Percentiles rank a stretch among this genome's conserved stretches.
Conservation (phyloP, 2,329 filamentous ascomycete genomes). For the Fusarium azukiicola region DNA sequence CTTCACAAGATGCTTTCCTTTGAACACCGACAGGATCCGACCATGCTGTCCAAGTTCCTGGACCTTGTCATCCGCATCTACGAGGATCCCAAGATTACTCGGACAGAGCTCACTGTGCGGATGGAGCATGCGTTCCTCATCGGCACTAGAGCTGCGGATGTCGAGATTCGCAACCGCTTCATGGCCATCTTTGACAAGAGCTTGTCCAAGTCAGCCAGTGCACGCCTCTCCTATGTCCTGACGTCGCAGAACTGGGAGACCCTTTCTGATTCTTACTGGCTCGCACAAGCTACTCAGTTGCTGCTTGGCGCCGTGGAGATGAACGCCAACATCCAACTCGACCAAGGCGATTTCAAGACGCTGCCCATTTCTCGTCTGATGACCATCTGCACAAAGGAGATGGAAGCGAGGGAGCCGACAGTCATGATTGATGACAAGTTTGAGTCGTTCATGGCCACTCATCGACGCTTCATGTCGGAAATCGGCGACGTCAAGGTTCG, state of each 20-base stretch:
- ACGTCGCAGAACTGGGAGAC: conserved; percentile 98
- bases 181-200: conserved; percentile 98
- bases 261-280: conserved; percentile 96
- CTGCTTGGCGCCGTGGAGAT: conserved; percentile 95
- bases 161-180: conserved; percentile 98
- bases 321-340: conserved; percentile 88
- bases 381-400: conserved; percentile 87
- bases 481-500: conserved; percentile 92
- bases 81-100: conserved; percentile 96
- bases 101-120: conserved; percentile 96
- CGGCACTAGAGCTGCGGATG: conserved; percentile 94
- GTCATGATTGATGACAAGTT: conserved; percentile 91
- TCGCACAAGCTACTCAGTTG: conserved; percentile 96
- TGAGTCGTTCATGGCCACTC: conserved; percentile 88
- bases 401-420: conserved; percentile 82
- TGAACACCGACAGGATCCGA: conserved; percentile 90
- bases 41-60: conserved; percentile 94
- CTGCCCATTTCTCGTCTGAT: conserved; percentile 88
- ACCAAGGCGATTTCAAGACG: conserved; percentile 91
- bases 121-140: conserved; percentile 99
- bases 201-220: conserved; percentile 94
- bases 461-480: conserved; percentile 91
- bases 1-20: conserved; percentile 99
- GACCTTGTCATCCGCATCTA: conserved; percentile 99
- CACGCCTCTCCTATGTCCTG: conserved; percentile 93